Percentiles rank a stretch among this genome's conserved stretches.
phyloP scores from a whole-genome alignment of 345 rosid species.

The Arabis hirsuta region DNA sequence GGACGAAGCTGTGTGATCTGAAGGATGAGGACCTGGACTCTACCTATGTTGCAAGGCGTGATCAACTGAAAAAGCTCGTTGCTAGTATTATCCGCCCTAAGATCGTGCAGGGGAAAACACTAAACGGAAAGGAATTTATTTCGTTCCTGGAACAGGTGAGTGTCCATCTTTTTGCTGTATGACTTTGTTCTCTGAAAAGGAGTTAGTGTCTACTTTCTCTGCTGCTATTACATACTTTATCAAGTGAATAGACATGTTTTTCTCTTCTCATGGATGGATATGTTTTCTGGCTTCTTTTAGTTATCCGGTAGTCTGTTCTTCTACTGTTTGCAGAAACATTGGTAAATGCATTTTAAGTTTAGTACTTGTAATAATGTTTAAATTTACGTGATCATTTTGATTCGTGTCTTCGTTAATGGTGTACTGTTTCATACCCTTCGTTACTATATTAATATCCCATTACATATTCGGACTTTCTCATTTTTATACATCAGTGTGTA shows the following conservation, averaged over 20 bases:
- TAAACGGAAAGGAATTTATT: constrained; percentile 92
- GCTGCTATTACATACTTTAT: constrained; percentile 7
- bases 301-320: neutral
- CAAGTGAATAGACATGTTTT: constrained; percentile 10
- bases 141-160: constrained; percentile 90
- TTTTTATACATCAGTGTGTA: neutral
- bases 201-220: neutral
- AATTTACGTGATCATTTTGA: neutral
- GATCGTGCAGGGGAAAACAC: constrained; percentile 85
- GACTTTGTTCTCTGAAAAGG: neutral
- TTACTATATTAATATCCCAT: neutral
- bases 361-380: neutral
- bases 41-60: constrained; percentile 77
- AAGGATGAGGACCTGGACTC: constrained; percentile 91
- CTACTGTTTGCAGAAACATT: neutral
- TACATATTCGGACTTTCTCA: constrained; percentile 1
- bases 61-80: constrained; percentile 80
- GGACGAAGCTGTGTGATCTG: constrained; percentile 97
- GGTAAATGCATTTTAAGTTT: neutral
- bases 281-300: neutral
- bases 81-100: constrained; percentile 82
- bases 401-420: constrained; percentile 6
- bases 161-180: constrained; percentile 9
- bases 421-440: neutral
- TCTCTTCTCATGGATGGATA: constrained; percentile 13